Evolutionary conservation across 2,329 filamentous ascomycete genomes (phyloP).

Genomic region (Beauveria scarabaeidicola): DNA sequence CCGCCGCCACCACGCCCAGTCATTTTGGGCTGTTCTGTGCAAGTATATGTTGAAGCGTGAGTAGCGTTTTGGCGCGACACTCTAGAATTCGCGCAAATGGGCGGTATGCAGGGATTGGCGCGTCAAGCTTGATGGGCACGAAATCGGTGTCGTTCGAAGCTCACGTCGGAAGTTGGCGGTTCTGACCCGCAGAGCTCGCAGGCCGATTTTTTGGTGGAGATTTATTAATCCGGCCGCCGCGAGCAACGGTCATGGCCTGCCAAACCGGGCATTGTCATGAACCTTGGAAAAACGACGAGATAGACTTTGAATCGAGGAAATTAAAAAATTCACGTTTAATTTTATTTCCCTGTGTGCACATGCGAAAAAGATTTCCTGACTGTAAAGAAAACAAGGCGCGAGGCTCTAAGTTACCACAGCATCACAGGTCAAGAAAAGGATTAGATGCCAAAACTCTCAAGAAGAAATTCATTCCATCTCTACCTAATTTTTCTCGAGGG

Average conservation of each 20-base stretch:
- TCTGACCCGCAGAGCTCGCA: not conserved
- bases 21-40: constrained; percentile 31
- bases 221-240: constrained; percentile 12
- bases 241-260: not conserved
- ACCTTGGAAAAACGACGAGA: no score
- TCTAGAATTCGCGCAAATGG: not conserved
- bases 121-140: constrained; percentile 1
- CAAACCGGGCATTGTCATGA: not conserved
- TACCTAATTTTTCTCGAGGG: no score
- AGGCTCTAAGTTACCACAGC: no score
- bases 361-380: no score
- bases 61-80: not conserved
- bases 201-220: constrained; percentile 11
- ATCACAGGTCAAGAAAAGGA: no score
- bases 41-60: not conserved
- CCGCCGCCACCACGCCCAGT: constrained; percentile 52
- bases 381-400: no score
- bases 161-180: not conserved
- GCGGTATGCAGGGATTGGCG: not conserved
- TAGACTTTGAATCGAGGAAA: no score
- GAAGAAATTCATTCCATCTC: no score
- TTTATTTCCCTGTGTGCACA: no score
- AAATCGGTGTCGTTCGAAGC: not conserved
- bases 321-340: no score
- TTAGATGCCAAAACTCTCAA: no score